Evolutionary conservation across 225 moss, liverwort and hornwort genomes (phyloP), one percentile per base, ranked within the genome.

Genomic region (Bryum argenteum): DNA sequence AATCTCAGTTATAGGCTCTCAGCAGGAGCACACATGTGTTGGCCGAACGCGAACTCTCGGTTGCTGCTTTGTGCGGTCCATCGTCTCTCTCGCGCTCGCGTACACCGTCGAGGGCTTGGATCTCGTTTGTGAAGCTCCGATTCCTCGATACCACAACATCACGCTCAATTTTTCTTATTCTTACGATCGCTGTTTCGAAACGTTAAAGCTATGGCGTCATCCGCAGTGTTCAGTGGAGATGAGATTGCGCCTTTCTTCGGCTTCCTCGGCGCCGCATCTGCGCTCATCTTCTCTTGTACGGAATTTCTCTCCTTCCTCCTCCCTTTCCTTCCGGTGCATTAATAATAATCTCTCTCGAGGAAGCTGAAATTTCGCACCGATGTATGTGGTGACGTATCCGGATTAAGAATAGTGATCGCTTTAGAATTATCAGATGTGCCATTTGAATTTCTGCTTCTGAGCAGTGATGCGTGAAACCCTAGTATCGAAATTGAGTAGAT

Each of bases 181-280:
- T 48, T 8, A 8, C 8, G 2, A 17, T 60, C 38, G 38, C 60
- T 39, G n/a, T 16, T 48, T 16, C 16, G 33, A 33, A 33, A 33
- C 33, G 33, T 33, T 4, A 33, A 48, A 44, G 65, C 72, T 26
- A 91, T 91, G 91, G 66, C 87, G 50, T 53, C 78, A 10, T 17
- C 65, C 1, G 74, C 45, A 23, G 85, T 28, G 26, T 91, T 91
- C n/a, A 40, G 79, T 2, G 91, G 91, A 58, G 91, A 91, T 70
- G 91, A 91, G 70, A 78, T 87, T 16, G 91, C 89, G 5, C 91
- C 89, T 64, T 91, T 91, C 69, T 91, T 91, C 77, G 91, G 89
- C 48, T 91, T 91, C 80, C 85, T 91, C 12, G 89, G 91, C 63
- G 91, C 91, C 67, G 89, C 91, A 9, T 85, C 87, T 41, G 89